Percentiles rank a stretch among this genome's conserved stretches.
phyloP scores from a whole-genome alignment of 495 filamentous ascomycete species.

The Hypoxylon subgilvum region DNA sequence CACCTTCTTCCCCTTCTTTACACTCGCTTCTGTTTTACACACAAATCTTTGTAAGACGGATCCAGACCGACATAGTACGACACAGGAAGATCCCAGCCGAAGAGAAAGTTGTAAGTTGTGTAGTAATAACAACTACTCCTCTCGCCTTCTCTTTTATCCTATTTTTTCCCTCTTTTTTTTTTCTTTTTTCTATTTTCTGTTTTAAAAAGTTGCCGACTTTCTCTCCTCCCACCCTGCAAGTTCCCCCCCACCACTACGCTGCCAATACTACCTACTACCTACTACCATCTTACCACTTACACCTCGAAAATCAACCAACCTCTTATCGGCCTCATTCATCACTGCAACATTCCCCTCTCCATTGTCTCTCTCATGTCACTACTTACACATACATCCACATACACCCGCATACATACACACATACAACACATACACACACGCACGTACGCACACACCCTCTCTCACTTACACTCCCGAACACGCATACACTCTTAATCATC shows the following conservation, averaged over 20 bases:
- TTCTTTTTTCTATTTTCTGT: slow-evolving; percentile 12
- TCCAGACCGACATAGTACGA: slow-evolving; percentile 35
- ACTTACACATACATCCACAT: slow-evolving; percentile 32
- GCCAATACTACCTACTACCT: slow-evolving; percentile 38
- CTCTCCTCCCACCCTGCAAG: slow-evolving; percentile 30
- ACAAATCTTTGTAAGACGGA: slow-evolving; percentile 38
- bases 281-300: slow-evolving; percentile 37
- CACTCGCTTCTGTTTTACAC: slow-evolving; percentile 43
- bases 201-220: slow-evolving; percentile 33
- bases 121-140: slow-evolving; percentile 34
- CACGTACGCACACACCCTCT: slow-evolving; percentile 5
- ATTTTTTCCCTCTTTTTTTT: slow-evolving; percentile 11
- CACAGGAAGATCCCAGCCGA: slow-evolving; percentile 31
- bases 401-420: slow-evolving; percentile 8
- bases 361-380: slow-evolving; percentile 37
- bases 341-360: slow-evolving; percentile 39
- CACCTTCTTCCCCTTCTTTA: slow-evolving; percentile 27
- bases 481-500: slow-evolving; percentile 36
- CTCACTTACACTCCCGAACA: slow-evolving; percentile 35
- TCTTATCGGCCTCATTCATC: slow-evolving; percentile 35
- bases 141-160: slow-evolving; percentile 29
- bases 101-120: slow-evolving; percentile 40
- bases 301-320: slow-evolving; percentile 33
- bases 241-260: slow-evolving; percentile 48
- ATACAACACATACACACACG: slow-evolving; percentile 16